Conservation (phyloP, 2,329 filamentous ascomycete species). For the Talaromyces pinophilus region DNA sequence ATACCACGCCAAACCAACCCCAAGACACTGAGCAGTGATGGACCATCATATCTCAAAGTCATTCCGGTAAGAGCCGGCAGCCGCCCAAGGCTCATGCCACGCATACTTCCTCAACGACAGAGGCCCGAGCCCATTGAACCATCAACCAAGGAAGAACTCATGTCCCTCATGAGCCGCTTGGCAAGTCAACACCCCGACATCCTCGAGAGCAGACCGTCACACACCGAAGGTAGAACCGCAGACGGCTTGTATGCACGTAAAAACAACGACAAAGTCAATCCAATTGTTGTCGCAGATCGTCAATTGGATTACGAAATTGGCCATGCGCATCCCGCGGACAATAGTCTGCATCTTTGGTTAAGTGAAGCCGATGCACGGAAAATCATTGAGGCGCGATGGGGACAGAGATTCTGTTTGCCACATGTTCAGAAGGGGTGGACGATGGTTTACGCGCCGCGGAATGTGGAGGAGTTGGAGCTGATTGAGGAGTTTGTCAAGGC, state of each 20-base stretch:
- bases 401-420: conserved; percentile 17
- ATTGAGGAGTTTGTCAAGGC: conserved; percentile 19
- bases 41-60: conserved; percentile 11
- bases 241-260: conserved; percentile 20
- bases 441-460: conserved; percentile 22
- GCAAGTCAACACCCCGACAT: conserved; percentile 11
- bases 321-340: conserved; percentile 15
- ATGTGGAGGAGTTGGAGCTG: conserved; percentile 13
- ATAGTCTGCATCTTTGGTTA: conserved; percentile 21
- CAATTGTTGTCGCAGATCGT: neutral
- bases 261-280: conserved; percentile 9
- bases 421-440: conserved; percentile 6
- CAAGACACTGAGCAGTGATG: conserved; percentile 14
- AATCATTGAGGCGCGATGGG: conserved; percentile 21
- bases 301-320: conserved; percentile 12
- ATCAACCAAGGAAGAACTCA: neutral
- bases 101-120: conserved; percentile 21
- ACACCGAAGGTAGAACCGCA: conserved; percentile 13
- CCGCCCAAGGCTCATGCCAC: conserved; percentile 19
- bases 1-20: conserved; percentile 16
- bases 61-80: conserved; percentile 13
- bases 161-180: conserved; percentile 6
- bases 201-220: conserved; percentile 12
- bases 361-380: conserved; percentile 19
- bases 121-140: conserved; percentile 15